Evolutionary conservation across 371 early-diverging fungal genomes (phyloP).

Genomic region (Mortierella sp.): DNA sequence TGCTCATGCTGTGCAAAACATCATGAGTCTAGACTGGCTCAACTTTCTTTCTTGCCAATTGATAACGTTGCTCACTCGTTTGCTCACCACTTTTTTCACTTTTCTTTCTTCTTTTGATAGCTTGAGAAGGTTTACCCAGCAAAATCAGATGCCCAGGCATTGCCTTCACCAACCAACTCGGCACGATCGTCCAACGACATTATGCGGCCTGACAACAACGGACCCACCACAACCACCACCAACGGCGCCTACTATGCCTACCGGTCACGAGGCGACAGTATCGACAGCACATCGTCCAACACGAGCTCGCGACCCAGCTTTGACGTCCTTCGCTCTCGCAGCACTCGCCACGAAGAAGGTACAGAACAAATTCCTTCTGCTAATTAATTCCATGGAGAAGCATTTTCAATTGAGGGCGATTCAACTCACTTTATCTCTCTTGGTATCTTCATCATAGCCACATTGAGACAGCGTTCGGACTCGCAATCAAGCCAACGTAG

Average conservation of each 20-base stretch:
- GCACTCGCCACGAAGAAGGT: conserved; percentile 49
- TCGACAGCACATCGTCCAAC: conserved; percentile 48
- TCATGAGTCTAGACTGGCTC: not conserved
- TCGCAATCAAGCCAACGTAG: conserved; percentile 51
- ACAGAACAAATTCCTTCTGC: too few relatives aligned
- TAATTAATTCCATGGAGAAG: not conserved
- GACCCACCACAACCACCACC: conserved; percentile 5
- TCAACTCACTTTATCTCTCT: not conserved
- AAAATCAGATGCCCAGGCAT: conserved; percentile 32
- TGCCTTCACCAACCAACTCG: conserved; percentile 52
- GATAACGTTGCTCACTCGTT: not conserved
- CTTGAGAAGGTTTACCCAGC: conserved; percentile 45
- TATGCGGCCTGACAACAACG: conserved; percentile 28
- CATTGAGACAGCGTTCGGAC: conserved; percentile 46
- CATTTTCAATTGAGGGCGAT: not conserved
- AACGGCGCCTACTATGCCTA: conserved; percentile 40
- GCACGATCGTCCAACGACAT: conserved; percentile 50
- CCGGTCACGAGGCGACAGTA: conserved; percentile 52
- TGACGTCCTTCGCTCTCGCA: conserved; percentile 47
- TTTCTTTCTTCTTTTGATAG: conserved; percentile 9
- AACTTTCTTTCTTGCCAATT: not conserved
- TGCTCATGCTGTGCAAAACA: not conserved
- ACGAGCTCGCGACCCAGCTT: conserved; percentile 49
- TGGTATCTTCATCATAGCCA: conserved; percentile 21
- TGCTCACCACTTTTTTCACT: not conserved